phyloP scores from a whole-genome alignment of 768 basidiomycete genomes.

The Cystofilobasidium macerans region DNA sequence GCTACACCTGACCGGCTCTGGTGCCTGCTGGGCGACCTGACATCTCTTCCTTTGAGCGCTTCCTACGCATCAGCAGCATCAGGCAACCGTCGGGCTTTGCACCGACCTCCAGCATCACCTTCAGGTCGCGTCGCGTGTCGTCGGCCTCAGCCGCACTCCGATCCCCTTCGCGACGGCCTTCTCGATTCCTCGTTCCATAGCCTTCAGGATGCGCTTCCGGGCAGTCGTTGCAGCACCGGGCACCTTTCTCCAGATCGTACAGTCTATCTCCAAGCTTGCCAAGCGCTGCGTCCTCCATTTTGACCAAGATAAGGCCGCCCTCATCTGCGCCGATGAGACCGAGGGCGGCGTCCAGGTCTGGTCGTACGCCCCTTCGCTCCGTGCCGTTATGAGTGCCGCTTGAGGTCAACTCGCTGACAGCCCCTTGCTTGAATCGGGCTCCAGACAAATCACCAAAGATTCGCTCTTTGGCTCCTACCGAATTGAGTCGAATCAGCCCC shows the following conservation, averaged over 20 bases:
- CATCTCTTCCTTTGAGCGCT: too few species aligned
- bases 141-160: background rate
- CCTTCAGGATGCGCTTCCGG: background rate
- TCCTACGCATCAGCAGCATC: too few species aligned
- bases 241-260: conserved; percentile 46
- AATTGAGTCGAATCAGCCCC: conserved; percentile 66
- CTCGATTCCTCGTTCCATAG: too few species aligned
- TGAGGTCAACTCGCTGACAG: conserved; percentile 32
- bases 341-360: conserved; percentile 82
- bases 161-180: background rate
- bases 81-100: too few species aligned
- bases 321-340: conserved; percentile 73
- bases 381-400: conserved; percentile 16
- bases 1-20: too few species aligned
- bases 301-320: conserved; percentile 58
- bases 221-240: background rate
- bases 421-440: background rate
- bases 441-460: conserved; percentile 10
- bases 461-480: conserved; percentile 65
- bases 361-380: conserved; percentile 45
- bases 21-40: too few species aligned
- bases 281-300: conserved; percentile 76
- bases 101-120: too few species aligned
- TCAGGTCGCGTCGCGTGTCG: background rate
- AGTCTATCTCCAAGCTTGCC: conserved; percentile 70